Conservation (phyloP, 2,329 filamentous ascomycete genomes). For the Nothomitra cinnamomea region DNA sequence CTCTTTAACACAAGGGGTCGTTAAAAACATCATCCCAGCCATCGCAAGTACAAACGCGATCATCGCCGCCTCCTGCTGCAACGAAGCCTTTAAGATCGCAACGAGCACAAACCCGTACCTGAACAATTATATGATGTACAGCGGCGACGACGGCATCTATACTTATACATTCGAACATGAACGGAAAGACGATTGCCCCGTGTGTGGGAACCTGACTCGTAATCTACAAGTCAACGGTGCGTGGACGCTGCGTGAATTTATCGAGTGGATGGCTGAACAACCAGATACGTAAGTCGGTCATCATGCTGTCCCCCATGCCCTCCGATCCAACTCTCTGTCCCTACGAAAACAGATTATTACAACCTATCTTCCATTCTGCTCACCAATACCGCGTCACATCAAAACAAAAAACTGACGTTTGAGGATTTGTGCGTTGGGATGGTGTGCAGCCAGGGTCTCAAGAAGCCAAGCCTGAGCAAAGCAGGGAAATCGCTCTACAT, state of each 20-base stretch:
- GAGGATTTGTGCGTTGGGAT: not conserved
- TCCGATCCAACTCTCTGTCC: conserved; percentile 3
- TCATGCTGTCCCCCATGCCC: conserved; percentile 9
- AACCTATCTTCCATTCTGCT: conserved; percentile 9
- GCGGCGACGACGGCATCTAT: conserved; percentile 86
- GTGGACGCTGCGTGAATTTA: conserved; percentile 62
- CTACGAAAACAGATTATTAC: not conserved
- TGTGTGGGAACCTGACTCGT: conserved; percentile 72
- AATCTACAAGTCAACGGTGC: conserved; percentile 54
- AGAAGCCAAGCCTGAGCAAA: conserved; percentile 73
- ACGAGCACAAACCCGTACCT: conserved; percentile 68
- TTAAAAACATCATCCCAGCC: conserved; percentile 98
- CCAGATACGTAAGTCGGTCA: conserved; percentile 45
- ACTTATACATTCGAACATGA: conserved; percentile 95
- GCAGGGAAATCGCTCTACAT: conserved; percentile 81
- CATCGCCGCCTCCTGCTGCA: conserved; percentile 87
- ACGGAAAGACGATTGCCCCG: conserved; percentile 85
- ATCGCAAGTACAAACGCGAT: conserved; percentile 97
- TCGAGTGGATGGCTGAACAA: conserved; percentile 65
- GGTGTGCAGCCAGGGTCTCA: conserved; percentile 46
- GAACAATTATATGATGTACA: conserved; percentile 99
- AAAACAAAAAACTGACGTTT: not conserved
- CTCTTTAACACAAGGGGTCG: conserved; percentile 85
- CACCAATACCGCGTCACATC: no score
- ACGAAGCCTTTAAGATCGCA: conserved; percentile 89